phyloP scores from a whole-genome alignment of 2,329 filamentous ascomycete species.

The Epichloe amarillans region DNA sequence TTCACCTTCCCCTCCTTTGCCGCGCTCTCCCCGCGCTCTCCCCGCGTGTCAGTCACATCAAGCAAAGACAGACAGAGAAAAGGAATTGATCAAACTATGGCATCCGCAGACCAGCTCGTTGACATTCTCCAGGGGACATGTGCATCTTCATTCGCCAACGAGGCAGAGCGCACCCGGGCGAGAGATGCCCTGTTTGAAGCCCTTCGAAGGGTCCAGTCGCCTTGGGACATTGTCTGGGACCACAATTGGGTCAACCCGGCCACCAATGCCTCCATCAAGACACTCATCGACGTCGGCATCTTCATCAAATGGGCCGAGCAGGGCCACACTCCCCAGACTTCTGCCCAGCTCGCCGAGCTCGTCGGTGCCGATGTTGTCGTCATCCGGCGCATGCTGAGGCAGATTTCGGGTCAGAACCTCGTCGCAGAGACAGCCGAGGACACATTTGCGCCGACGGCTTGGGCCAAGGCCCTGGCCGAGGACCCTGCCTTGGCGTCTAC shows the following conservation, averaged over 20 bases:
- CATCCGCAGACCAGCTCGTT: conserved; percentile 14
- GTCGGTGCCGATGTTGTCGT: conserved; percentile 20
- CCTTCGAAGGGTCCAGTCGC: conserved; percentile 20
- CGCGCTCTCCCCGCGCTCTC: not conserved
- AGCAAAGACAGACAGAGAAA: no score
- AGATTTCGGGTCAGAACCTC: conserved; percentile 22
- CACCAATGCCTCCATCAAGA: conserved; percentile 22
- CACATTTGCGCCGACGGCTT: conserved; percentile 21
- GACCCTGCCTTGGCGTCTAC: conserved; percentile 16
- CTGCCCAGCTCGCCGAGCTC: conserved; percentile 19
- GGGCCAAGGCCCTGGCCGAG: conserved; percentile 16
- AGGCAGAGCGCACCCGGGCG: conserved; percentile 19
- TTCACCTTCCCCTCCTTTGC: not conserved
- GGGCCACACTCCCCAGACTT: conserved; percentile 17
- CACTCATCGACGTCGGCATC: conserved; percentile 23
- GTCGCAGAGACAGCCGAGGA: conserved; percentile 21
- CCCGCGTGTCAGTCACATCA: not conserved
- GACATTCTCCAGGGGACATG: conserved; percentile 13
- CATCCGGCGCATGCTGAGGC: conserved; percentile 22
- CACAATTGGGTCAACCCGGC: conserved; percentile 21
- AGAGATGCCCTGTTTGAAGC: conserved; percentile 19
- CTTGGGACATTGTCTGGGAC: conserved; percentile 26
- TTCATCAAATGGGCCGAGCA: conserved; percentile 22
- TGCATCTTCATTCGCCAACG: conserved; percentile 16
- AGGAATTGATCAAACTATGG: conserved; percentile 8